Base-by-base conservation (phyloP, 179 eudicot species). In the Actinidia chinensis region DNA sequence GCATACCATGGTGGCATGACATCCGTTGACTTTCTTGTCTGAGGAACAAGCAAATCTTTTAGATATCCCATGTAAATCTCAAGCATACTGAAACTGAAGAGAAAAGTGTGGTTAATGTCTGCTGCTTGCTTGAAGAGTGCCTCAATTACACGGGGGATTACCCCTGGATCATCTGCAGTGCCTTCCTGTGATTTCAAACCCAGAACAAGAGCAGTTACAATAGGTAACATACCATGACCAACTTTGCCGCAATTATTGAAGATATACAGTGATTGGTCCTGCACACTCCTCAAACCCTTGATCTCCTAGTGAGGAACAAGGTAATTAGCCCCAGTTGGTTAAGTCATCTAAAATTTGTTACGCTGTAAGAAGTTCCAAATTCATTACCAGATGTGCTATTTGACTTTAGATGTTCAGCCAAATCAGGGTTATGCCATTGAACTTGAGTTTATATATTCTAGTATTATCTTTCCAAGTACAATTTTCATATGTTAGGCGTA, bases 21-120 rank as follows among this genome's bases (percentile, higher is more conserved):
- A 66, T 60, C 54, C n/a, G 76, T 61, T 43, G 73, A 7, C 36
- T 63, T 76, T 71, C 20, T 40, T 36, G 70, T 55, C 28, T 18
- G 83, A 71, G 83, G 80, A 48, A 52, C 25, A 42, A 81, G 83
- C 43, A 81, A 63, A 71, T 81, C 83, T 76, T 51, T 81, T 36
- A 76, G 77, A 70, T 72, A 42, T 36, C 83, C 83, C 70, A 76
- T 36, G 73, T 76, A 81, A 48, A 81, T 81, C 59, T 81, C 83
- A 40, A 81, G 80, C 83, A 81, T 81, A 47, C 83, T 81, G 73
- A 81, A 76, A 61, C 43, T 71, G 46, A 81, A 71, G 55, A 76
- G 64, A 54, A 76, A 52, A 25, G 44, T 55, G 64, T 76, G 83
- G 72, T 71, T 76, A 59, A 63, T 58, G 40, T 71, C 80, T 1